phyloP scores from a whole-genome alignment of 805 yeast species.

The Ascoidea asiatica region DNA sequence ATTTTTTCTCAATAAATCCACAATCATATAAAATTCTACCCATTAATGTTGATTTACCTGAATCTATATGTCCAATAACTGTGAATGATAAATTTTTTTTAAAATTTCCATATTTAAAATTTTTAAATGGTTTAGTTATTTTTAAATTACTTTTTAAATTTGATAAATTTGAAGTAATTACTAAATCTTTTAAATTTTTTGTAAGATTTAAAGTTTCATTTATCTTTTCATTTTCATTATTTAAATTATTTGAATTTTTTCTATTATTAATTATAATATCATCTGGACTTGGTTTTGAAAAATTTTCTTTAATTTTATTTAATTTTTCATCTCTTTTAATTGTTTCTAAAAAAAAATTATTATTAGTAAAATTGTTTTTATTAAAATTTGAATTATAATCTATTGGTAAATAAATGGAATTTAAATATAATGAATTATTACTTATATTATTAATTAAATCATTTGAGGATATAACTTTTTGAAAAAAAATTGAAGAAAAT shows the following conservation, averaged over 20 bases:
- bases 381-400: neutral
- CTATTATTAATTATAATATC: conserved; percentile 55
- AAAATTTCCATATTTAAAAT: conserved; percentile 19
- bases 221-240: conserved; percentile 1
- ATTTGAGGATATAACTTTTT: neutral
- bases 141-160: conserved; percentile 3
- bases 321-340: conserved; percentile 20
- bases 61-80: conserved; percentile 78
- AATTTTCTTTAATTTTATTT: conserved; percentile 35
- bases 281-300: conserved; percentile 71
- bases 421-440: too few species aligned
- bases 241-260: conserved; percentile 11
- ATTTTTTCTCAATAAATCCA: conserved; percentile 52
- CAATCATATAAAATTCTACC: conserved; percentile 59
- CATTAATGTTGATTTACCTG: conserved; percentile 73
- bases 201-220: conserved; percentile 1
- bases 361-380: neutral
- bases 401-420: neutral
- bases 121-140: conserved; percentile 27
- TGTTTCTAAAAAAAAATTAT: conserved; percentile 14
- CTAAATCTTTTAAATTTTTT: conserved; percentile 1
- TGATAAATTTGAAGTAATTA: conserved; percentile 9
- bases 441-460: too few species aligned
- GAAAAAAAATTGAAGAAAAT: neutral
- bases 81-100: conserved; percentile 60